Evolutionary conservation across 2,329 filamentous ascomycete species (phyloP), one percentile per base, ranked within the genome.

Genomic region (Fusarium sp.): DNA sequence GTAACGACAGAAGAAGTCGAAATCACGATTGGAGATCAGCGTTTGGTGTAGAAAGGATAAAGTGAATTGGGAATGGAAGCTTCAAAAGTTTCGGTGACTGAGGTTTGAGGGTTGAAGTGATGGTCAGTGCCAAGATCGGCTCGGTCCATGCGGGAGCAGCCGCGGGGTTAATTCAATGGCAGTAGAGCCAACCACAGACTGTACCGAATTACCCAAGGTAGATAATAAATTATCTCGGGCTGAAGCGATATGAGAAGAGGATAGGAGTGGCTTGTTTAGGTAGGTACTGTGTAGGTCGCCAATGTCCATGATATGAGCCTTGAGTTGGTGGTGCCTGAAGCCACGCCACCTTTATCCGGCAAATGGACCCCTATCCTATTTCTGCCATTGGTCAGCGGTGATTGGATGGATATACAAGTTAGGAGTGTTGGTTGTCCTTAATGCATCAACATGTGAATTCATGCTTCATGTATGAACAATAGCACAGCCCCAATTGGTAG

Each of bases 71-170:
- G 23, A 46, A 37, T 50, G 42, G 57, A 57, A 54, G 62, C 57
- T 54, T 62, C 53, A 47, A 47, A 60, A 67, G 61, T 44, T 58
- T 69, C 54, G 57, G 67, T 58, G 68, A 67, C 62, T 31, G 37
- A 53, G 49, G 23, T 49, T 49, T n/a, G n/a, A n/a, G 31, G 39
- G 46, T 49, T 10, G 31, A 49, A 18, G 26, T 24, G 26, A 44
- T 53, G 48, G 66, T 57, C 62, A 54, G 61, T 57, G 62, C 62
- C 61, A 62, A 62, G 47, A 50, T 69, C 47, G 63, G 58, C 26
- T 69, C 66, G 66, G 61, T 68, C 62, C 66, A 70, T 42, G 48
- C 66, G 67, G 67, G 62, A 69, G 68, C 62, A 69, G 57, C 67
- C 66, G 67, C 53, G 62, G 67, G 63, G 62, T 63, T 43, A 41